Evolutionary conservation across 2,329 filamentous ascomycete species (phyloP), one percentile per base, ranked within the genome.

Genomic region (Epichloe hybrida): DNA sequence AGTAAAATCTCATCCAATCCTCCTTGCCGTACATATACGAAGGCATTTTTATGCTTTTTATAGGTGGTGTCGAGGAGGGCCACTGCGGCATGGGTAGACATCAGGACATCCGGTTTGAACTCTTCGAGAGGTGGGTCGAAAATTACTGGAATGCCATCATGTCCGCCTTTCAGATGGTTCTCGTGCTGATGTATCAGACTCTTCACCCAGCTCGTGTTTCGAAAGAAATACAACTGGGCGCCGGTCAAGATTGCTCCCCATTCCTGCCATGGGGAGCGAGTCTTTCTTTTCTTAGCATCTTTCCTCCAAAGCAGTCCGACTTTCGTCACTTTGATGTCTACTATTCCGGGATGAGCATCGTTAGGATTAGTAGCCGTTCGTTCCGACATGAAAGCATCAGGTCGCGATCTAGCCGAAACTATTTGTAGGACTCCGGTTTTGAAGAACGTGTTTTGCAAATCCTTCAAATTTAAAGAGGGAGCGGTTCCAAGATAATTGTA

Each of bases 261-360:
- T 74, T 98, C 93, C 63, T 96, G 91, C 93, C 93, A 98, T 1
- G 93, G 91, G 11, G 91, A 96, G 42, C 91, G 80, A 0, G 89
- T 85, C 67, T 94, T 95, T 69, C 93, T 91, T 69, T 91, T 95
- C 70, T 95, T 96, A 1, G 77, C 72, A 56, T 95, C 89, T 64
- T 98, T 98, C 43, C 93, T 82, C 93, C 93, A 98, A 35, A 98
- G 66, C 2, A 95, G 72, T 4, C 93, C 93, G 47, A 98, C 90
- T 66, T 97, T 98, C 43, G 91, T 95, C 44, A 97, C 86, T 59
- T 95, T 95, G 63, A 98, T 95, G 66, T 97, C 91, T 11, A 98
- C 91, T 52, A 98, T 85, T 12, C 93, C 93, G 3, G 89, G 88
- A 56, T 93, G 87, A 1, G 88, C 87, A 55, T 93, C 88, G 27